Base-by-base conservation (phyloP, 2,329 filamentous ascomycete genomes). In the Fusarium keratoplasticum region DNA sequence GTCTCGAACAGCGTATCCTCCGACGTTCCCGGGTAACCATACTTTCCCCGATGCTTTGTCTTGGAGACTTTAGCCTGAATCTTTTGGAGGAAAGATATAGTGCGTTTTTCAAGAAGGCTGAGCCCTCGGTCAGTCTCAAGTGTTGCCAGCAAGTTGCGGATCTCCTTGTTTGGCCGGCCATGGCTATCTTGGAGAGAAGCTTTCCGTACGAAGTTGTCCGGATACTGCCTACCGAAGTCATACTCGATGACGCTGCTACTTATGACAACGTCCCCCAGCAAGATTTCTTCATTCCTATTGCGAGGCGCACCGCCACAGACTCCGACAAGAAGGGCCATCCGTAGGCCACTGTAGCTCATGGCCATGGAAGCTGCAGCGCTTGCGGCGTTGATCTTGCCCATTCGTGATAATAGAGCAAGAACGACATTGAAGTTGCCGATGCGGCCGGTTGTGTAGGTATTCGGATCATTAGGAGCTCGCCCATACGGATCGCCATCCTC, bases 291-390 rank as follows among this genome's bases (percentile, higher is more conserved):
- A 0, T 18, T 8, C 2, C 2, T 10, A 1, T 66, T 64, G 2
- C 20, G 9, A 3, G 83, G 81, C 2, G 82, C 73, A 6, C 80
- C 83, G 5, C 83, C 84, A 58, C 84, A 86, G 3, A 85, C 75
- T 1, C 84, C 84, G 11, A 84, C 82, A 1, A 86, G 57, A 0
- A 86, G 29, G 1, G 72, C 81, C 0, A 86, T 69, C 8, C 72
- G 77, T 1, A 86, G 64, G 9, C 69, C 64, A 0, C 61, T 50
- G 36, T 82, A 86, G 66, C 82, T 86, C 1, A 73, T 0, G 78
- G 76, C 6, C 5, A 85, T 58, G 22, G 71, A 76, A 0, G 76
- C 70, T 0, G 81, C 75, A 0, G 77, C 67, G 4, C 42, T 60
- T 0, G 82, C 79, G 0, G 81, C 78, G 35, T 25, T 78, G 25